Evolutionary conservation across 2,329 filamentous ascomycete genomes (phyloP).

Genomic region (Xylariaceae sp.): DNA sequence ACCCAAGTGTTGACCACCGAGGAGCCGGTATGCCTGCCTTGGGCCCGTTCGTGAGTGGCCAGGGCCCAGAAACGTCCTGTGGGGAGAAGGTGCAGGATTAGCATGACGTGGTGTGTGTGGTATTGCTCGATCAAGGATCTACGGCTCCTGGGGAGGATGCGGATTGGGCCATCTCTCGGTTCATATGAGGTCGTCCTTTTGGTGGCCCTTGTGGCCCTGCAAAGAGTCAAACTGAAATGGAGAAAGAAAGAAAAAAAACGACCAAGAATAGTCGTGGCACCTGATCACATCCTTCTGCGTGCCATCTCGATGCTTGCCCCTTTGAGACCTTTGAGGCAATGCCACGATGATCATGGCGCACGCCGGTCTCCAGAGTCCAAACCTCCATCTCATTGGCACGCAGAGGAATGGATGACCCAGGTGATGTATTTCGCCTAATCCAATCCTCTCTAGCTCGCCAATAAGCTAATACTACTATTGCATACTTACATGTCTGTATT

Average conservation of each 20-base stretch:
- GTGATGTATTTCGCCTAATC: no score
- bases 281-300: conserved; percentile 28
- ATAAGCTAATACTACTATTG: no score
- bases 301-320: conserved; percentile 24
- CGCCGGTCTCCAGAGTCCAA: no score
- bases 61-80: conserved; percentile 12
- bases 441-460: no score
- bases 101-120: conserved; percentile 25
- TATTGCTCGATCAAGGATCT: conserved; percentile 20
- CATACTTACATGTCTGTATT: no score
- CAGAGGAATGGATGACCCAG: no score
- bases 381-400: no score
- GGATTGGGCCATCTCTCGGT: conserved; percentile 18
- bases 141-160: no score
- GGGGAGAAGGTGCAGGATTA: conserved; percentile 15
- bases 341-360: no score
- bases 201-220: not conserved
- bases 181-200: no score
- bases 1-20: not conserved
- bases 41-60: conserved; percentile 15
- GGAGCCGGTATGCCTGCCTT: conserved; percentile 17
- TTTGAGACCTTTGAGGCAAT: not conserved
- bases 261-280: conserved; percentile 10
- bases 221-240: not conserved
- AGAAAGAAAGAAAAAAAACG: no score